phyloP scores from a whole-genome alignment of 257 asterid genomes.

The Paraleonurus japonicus region DNA sequence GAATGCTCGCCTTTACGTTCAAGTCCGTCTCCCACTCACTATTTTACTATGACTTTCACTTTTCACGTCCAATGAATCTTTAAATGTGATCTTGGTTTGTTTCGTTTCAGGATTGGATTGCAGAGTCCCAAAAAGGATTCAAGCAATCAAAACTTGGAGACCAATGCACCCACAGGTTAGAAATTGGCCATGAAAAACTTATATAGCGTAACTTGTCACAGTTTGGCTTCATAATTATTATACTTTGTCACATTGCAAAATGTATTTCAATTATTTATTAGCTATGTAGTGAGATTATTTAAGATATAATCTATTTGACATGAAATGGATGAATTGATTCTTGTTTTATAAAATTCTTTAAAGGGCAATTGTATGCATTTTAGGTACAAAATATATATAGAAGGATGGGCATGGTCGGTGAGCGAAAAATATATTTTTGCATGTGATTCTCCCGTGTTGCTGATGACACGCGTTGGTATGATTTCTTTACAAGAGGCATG shows the following conservation, averaged over 20 bases:
- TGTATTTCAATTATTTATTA: background rate
- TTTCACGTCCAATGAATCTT: background rate
- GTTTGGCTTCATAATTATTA: background rate
- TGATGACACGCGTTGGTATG: conserved; percentile 66
- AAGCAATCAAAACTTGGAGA: conserved; percentile 55
- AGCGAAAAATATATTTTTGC: conserved; percentile 88
- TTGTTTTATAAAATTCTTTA: background rate
- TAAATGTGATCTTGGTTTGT: background rate
- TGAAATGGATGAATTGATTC: background rate
- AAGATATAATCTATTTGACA: background rate
- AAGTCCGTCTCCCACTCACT: conserved; percentile 33
- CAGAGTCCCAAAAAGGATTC: conserved; percentile 48
- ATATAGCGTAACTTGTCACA: background rate
- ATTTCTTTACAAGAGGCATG: conserved; percentile 81
- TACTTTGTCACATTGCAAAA: background rate
- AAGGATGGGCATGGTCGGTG: conserved; percentile 91
- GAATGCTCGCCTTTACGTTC: conserved; percentile 68
- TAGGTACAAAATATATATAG: conserved; percentile 86
- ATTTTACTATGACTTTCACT: background rate
- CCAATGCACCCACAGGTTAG: conserved; percentile 68
- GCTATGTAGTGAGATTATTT: background rate
- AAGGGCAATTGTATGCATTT: conserved; percentile 9
- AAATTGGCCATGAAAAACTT: background rate
- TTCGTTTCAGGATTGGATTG: conserved; percentile 55
- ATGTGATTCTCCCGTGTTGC: conserved; percentile 73